phyloP scores from a whole-genome alignment of 805 yeast species.

The Saturnispora diversa region DNA sequence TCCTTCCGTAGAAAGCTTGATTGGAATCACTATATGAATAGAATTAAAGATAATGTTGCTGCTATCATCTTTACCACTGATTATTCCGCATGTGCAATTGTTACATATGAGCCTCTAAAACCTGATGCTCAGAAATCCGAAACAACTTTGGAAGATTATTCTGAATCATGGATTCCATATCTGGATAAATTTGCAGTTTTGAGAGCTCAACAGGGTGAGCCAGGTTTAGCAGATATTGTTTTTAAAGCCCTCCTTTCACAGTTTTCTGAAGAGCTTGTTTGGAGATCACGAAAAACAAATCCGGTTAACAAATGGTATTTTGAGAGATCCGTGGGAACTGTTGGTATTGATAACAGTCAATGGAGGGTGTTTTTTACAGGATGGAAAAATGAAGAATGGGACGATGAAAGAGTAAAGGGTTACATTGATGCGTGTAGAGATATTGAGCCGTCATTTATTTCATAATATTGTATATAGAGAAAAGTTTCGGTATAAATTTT shows the following conservation, averaged over 20 bases:
- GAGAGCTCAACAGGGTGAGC: constrained; percentile 75
- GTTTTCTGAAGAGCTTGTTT: constrained; percentile 66
- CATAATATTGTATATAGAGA: neutral
- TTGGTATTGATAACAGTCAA: constrained; percentile 34
- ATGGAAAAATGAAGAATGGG: constrained; percentile 19
- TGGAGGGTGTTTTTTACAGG: constrained; percentile 40
- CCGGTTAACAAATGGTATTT: constrained; percentile 98
- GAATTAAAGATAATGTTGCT: constrained; percentile 63
- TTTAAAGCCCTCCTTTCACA: constrained; percentile 68
- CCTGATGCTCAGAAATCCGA: neutral
- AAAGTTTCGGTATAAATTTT: too few species aligned
- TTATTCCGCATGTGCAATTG: constrained; percentile 90
- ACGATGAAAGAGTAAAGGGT: constrained; percentile 33
- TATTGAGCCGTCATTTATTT: constrained; percentile 48
- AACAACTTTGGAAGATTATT: constrained; percentile 9
- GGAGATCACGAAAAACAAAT: constrained; percentile 83
- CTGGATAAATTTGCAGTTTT: constrained; percentile 92
- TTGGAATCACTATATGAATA: constrained; percentile 51
- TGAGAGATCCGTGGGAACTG: constrained; percentile 74
- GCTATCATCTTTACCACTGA: constrained; percentile 83
- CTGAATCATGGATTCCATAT: constrained; percentile 48
- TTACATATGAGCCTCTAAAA: constrained; percentile 62
- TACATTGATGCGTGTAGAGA: constrained; percentile 46
- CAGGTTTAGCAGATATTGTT: constrained; percentile 89
- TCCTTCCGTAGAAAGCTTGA: constrained; percentile 72